Base-by-base conservation (phyloP, 352 stramenopile species). In the Phytophthora lateralis region DNA sequence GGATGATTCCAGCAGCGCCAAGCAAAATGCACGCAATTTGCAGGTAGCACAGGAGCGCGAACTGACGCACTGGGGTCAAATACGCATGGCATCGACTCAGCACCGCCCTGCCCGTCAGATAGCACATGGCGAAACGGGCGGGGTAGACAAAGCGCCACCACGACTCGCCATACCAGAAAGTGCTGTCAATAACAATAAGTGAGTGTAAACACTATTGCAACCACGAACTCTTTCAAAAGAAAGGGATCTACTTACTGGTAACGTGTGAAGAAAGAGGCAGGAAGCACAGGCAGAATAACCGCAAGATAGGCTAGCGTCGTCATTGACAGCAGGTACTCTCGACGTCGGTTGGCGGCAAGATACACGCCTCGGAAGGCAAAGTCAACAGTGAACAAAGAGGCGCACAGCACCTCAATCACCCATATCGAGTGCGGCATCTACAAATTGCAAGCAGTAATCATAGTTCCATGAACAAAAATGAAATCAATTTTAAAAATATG, bases 81-180 rank as follows among this genome's bases (percentile, higher is more conserved):
- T 81, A 76, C 17, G 80, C 66, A 56, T 95, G 86, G 64, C 85
- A 95, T 8, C 86, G 86, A 24, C 78, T 90, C 38, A 93, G 71
- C 49, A 95, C 82, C 9, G 82, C 80, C 55, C 80, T 85, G 41
- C 77, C 75, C 42, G 89, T 80, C 7, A 92, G 35, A 63, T 95
- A 95, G 57, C 82, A 90, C 74, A 93, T 90, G 63, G 86, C 68
- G 46, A 95, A 93, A 6, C 86, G 86, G n/a, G 85, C 47, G 0
- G 86, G 86, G 69, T 95, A 95, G 15, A 95, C 59, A 45, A 95
- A 95, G 41, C 84, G 80, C 82, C 82, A 93, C 71, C 84, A 85
- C 26, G 78, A 81, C 14, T 75, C 75, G 24, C 76, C 80, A 37
- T 90, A 90, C 86, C 86, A 95, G 14, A 93, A 71, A 4, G 86